Percentiles rank a stretch among this genome's conserved stretches.
phyloP scores from a whole-genome alignment of 441 rosid species.

The Omphalea diandra region DNA sequence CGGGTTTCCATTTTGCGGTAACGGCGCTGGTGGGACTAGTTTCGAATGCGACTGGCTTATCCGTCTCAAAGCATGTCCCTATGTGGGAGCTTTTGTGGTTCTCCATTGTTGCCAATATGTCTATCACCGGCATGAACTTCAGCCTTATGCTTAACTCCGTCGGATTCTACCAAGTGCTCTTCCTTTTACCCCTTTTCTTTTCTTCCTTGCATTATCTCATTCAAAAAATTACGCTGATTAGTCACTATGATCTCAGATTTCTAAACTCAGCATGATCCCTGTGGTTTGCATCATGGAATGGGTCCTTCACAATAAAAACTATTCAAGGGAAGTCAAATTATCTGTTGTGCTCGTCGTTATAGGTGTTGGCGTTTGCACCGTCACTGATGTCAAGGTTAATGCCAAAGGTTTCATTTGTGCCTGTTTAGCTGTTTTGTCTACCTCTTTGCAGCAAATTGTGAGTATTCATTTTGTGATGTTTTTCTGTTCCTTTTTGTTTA shows the following conservation, averaged over 20 bases:
- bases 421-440: slow-evolving; percentile 68
- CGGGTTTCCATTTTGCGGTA: slow-evolving; percentile 91
- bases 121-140: slow-evolving; percentile 93
- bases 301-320: slow-evolving; percentile 78
- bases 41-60: slow-evolving; percentile 89
- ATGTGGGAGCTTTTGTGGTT: slow-evolving; percentile 98
- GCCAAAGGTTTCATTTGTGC: slow-evolving; percentile 90
- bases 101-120: slow-evolving; percentile 74
- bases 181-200: background rate
- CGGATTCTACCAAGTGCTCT: slow-evolving; percentile 83
- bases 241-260: slow-evolving; percentile 53
- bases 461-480: slow-evolving; percentile 25
- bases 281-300: slow-evolving; percentile 96
- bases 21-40: slow-evolving; percentile 89
- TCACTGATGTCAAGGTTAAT: slow-evolving; percentile 92
- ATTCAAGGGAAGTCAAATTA: slow-evolving; percentile 73
- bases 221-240: too few relatives aligned
- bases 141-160: slow-evolving; percentile 98
- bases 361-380: slow-evolving; percentile 95
- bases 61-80: slow-evolving; percentile 77
- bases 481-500: too few relatives aligned
- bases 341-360: slow-evolving; percentile 88
- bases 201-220: too few relatives aligned
- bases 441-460: slow-evolving; percentile 95
- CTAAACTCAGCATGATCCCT: slow-evolving; percentile 96